Evolutionary conservation across 2,329 filamentous ascomycete genomes (phyloP).

Genomic region (Pseudocercospora pini-densiflorae): DNA sequence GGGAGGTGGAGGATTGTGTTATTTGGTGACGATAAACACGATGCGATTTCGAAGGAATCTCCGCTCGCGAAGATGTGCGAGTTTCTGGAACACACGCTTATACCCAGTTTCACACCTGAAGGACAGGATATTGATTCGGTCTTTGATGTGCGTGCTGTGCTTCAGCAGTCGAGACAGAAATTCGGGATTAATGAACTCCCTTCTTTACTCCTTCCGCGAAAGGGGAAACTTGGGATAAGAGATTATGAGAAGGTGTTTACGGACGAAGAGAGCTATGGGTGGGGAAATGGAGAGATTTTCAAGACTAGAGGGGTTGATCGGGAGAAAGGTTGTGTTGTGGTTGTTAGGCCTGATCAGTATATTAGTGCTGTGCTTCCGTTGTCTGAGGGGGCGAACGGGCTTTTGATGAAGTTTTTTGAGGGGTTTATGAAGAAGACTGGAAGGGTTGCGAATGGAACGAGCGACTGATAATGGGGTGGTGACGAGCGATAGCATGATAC

Average conservation of each 20-base stretch:
- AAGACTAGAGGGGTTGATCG: constrained; percentile 62
- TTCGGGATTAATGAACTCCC: constrained; percentile 46
- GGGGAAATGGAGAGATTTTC: constrained; percentile 48
- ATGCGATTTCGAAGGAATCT: constrained; percentile 27
- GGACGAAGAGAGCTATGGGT: constrained; percentile 49
- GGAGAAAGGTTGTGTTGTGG: constrained; percentile 61
- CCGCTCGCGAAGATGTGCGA: constrained; percentile 31
- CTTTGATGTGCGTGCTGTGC: constrained; percentile 57
- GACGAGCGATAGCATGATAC: background rate
- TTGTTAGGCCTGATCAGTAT: constrained; percentile 71
- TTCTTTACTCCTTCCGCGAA: constrained; percentile 49
- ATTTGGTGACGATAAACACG: constrained; percentile 32
- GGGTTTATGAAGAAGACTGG: constrained; percentile 32
- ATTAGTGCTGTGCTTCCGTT: constrained; percentile 48
- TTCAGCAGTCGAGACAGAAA: constrained; percentile 37
- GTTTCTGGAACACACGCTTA: constrained; percentile 27
- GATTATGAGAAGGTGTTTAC: constrained; percentile 51
- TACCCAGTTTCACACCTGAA: constrained; percentile 45
- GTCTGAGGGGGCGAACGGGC: constrained; percentile 23
- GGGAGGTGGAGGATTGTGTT: constrained; percentile 41
- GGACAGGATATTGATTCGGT: constrained; percentile 49
- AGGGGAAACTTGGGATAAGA: constrained; percentile 40
- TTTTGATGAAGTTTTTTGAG: constrained; percentile 37
- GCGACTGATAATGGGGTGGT: background rate
- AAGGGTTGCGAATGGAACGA: background rate